Evolutionary conservation across 2,329 filamentous ascomycete genomes (phyloP), one percentile per base, ranked within the genome.

Genomic region (Sporothrix brasiliensis): DNA sequence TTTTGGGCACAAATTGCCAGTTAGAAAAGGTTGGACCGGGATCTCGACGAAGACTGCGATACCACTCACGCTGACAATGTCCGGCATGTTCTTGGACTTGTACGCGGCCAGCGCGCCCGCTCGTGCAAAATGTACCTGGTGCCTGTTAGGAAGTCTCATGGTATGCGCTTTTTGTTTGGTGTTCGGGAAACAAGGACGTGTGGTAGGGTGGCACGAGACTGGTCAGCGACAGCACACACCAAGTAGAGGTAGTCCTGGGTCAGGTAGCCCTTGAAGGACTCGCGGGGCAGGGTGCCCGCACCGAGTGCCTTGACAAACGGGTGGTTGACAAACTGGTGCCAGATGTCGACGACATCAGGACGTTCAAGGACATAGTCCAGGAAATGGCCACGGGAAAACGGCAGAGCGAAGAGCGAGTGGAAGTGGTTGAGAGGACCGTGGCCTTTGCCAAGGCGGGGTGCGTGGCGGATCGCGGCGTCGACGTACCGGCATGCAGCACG

Each of bases 181-280:
- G 19, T 21, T 66, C 5, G 34, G 14, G 24, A 41, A 6, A 58
- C 16, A n/a, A n/a, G 30, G 30, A 3, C 16, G 10, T 21, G 30
- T 30, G 34, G 39, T 2, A 47, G 16, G n/a, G 27, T 7, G 14
- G 14, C 19, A n/a, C 27, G 39, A n/a, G n/a, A 44, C 16, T 30
- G 44, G 14, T 2, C 27, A 14, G 11, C 34, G 16, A 73, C 49
- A 52, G 4, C 0, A 54, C 84, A 54, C 76, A 95, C 91, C 56
- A 97, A 82, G 77, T 95, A 98, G 4, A 97, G 84, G 76, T 97
- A 97, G 76, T 98, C 94, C 76, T 98, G 94, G 11, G 95, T 86
- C 70, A 98, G 87, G 78, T 97, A 98, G 52, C 91, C 86, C 79
- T 93, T 95, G 83, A 97, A 98, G 0, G 89, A 90, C 56, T 91